A percentile compares a stretch with the other conserved stretches of the same genome.
These are phyloP conservation scores for Rasamsonia emersonii DNA, from an alignment of 2,329 filamentous ascomycete species.

Conservation along the genomic window DNA sequence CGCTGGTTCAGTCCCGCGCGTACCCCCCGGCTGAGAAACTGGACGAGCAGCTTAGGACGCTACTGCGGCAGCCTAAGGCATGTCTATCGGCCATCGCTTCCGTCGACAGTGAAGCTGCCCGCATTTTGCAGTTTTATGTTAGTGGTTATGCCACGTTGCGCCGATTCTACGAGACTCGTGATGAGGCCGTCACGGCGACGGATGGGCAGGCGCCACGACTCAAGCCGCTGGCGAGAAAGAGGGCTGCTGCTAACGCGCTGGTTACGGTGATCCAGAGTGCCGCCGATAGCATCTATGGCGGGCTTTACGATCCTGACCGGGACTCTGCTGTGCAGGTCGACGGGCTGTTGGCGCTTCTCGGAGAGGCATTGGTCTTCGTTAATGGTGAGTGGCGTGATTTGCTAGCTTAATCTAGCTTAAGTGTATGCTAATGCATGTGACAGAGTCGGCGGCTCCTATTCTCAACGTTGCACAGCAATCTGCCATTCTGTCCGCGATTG, in stretches of 20 bases:
- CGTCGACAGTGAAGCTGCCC: slow-evolving; percentile 71
- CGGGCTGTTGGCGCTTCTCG: slow-evolving; percentile 72
- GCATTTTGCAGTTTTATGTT: slow-evolving; percentile 73
- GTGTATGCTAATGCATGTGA: slow-evolving; percentile 1
- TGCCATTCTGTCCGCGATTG: slow-evolving; percentile 64
- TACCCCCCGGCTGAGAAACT: slow-evolving; percentile 66
- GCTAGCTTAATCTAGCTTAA: slow-evolving; percentile 2
- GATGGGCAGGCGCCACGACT: slow-evolving; percentile 35
- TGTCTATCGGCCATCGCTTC: slow-evolving; percentile 64
- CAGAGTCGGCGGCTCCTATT: slow-evolving; percentile 46
- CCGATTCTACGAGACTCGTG: slow-evolving; percentile 82
- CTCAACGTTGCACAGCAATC: slow-evolving; percentile 66
- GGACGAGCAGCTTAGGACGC: slow-evolving; percentile 59
- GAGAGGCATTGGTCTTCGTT: slow-evolving; percentile 72
- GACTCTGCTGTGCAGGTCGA: slow-evolving; percentile 84
- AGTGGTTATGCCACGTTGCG: slow-evolving; percentile 89
- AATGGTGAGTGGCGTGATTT: slow-evolving; percentile 40
- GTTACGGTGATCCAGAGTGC: slow-evolving; percentile 78
- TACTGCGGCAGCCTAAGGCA: slow-evolving; percentile 63
- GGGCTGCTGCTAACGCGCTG: slow-evolving; percentile 64
- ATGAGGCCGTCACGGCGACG: slow-evolving; percentile 46
- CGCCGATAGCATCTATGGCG: slow-evolving; percentile 83
- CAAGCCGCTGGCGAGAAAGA: slow-evolving; percentile 52
- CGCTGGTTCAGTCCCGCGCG: slow-evolving; percentile 71
- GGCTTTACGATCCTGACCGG: slow-evolving; percentile 71